A percentile compares a stretch with the other conserved stretches of the same genome.
Evolutionary conservation across 2,329 filamentous ascomycete species (phyloP).

Genomic region (Neonectria faginata): DNA sequence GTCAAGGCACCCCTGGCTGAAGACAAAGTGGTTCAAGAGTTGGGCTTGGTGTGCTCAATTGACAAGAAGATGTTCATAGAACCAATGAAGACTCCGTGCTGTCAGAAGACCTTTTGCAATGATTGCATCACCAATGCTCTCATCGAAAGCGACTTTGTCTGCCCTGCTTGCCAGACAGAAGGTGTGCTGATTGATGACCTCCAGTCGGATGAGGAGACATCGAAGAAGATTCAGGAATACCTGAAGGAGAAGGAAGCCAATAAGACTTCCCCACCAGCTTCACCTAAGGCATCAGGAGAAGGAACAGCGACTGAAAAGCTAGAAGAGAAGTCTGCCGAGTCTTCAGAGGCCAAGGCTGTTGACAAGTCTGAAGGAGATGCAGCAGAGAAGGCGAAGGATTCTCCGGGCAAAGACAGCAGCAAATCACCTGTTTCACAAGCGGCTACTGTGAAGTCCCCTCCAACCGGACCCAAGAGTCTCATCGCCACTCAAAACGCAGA

Average conservation of each 20-base stretch:
- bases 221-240: constrained; percentile 82
- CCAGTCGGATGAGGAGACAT: constrained; percentile 81
- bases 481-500: constrained; percentile 52
- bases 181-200: constrained; percentile 95
- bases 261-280: constrained; percentile 55
- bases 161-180: constrained; percentile 90
- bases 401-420: constrained; percentile 49
- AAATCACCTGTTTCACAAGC: constrained; percentile 49
- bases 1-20: constrained; percentile 81
- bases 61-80: constrained; percentile 99
- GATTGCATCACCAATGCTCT: constrained; percentile 99
- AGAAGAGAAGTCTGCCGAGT: constrained; percentile 46
- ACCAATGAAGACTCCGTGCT: constrained; percentile 99
- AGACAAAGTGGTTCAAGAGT: constrained; percentile 88
- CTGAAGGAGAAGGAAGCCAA: constrained; percentile 66
- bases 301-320: constrained; percentile 34
- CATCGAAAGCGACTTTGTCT: constrained; percentile 97
- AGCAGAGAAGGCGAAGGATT: constrained; percentile 34
- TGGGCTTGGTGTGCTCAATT: constrained; percentile 91
- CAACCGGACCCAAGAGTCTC: constrained; percentile 47
- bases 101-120: constrained; percentile 98
- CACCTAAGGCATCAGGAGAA: constrained; percentile 46
- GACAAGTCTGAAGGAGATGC: constrained; percentile 48
- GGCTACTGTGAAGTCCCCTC: constrained; percentile 44
- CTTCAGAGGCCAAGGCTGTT: constrained; percentile 55